Percentiles rank a stretch among this genome's conserved stretches.
These are phyloP conservation scores for Rosa chinensis DNA, from an alignment of 306 rosid species.

Conservation along the genomic window DNA sequence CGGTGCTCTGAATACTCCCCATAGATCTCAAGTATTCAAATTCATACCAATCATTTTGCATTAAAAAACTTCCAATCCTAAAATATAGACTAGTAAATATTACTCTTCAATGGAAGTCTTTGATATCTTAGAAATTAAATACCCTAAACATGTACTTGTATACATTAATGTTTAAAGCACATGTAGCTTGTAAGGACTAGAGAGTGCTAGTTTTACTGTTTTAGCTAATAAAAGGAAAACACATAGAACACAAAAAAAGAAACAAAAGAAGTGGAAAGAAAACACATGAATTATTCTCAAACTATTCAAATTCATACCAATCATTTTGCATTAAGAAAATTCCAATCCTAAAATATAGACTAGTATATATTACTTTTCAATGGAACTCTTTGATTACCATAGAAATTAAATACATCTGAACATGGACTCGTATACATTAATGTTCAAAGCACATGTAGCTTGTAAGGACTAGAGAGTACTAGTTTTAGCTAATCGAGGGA, in stretches of 20 bases:
- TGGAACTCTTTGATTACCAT: background rate
- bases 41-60: no score
- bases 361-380: background rate
- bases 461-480: background rate
- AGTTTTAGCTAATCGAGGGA: background rate
- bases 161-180: background rate
- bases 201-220: background rate
- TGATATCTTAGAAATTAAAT: background rate
- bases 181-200: background rate
- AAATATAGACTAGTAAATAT: no score
- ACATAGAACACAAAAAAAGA: background rate
- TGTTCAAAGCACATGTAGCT: background rate
- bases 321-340: no score
- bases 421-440: background rate
- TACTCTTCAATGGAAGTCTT: background rate
- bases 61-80: no score
- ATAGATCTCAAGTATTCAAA: no score
- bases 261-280: no score
- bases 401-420: background rate
- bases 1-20: no score
- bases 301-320: no score
- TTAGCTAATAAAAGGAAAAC: background rate
- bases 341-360: no score
- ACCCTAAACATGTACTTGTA: background rate
- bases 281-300: no score